phyloP scores from a whole-genome alignment of 495 filamentous ascomycete genomes.

The Lepidopterella palustris region DNA sequence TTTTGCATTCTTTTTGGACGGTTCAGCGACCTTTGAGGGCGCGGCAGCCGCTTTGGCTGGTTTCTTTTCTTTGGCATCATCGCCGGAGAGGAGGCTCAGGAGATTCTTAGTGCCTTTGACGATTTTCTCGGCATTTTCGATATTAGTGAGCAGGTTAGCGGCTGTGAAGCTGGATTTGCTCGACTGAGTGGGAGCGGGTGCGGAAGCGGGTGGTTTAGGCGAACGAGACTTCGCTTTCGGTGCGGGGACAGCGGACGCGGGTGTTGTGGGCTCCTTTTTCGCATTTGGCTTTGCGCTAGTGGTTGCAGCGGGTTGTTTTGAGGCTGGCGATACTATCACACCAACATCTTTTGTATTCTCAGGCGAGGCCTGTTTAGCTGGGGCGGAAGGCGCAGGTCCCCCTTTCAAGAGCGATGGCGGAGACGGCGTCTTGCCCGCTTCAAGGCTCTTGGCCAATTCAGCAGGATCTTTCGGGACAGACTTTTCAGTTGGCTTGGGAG shows the following conservation, averaged over 20 bases:
- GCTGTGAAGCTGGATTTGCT: background rate
- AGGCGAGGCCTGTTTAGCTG: background rate
- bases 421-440: too few relatives aligned
- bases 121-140: background rate
- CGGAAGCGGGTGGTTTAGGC: background rate
- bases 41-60: background rate
- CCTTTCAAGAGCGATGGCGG: too few relatives aligned
- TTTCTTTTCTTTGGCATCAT: background rate
- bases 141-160: background rate
- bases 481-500: background rate
- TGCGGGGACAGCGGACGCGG: background rate
- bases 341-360: background rate
- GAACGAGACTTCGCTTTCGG: background rate
- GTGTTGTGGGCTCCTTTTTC: background rate
- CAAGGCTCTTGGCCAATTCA: too few relatives aligned
- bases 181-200: background rate
- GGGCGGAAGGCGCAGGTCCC: too few relatives aligned
- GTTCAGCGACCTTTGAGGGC: background rate
- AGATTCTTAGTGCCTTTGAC: background rate
- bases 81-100: background rate
- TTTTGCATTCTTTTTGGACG: background rate
- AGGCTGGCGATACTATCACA: background rate
- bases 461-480: too few relatives aligned
- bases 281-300: background rate
- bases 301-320: background rate